Evolutionary conservation across 139 green algal species (phyloP), one percentile per base, ranked within the genome.

Genomic region (Closterium sp.): DNA sequence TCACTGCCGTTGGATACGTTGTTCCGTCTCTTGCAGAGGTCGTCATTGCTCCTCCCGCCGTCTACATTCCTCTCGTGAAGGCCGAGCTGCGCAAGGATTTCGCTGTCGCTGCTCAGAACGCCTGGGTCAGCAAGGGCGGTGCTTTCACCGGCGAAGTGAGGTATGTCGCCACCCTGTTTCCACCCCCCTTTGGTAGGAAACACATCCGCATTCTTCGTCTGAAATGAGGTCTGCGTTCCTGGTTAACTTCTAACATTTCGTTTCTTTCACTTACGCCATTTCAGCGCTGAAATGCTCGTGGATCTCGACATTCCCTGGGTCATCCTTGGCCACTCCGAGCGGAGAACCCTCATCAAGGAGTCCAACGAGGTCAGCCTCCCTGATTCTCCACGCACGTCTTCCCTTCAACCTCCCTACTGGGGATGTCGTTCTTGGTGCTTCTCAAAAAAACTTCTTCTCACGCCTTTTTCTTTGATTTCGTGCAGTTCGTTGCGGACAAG

Each of bases 121-220:
- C 97, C 94, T 99, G 97, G 97, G 93, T 96, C 27, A 94, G 96
- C 70, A 96, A 94, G 31, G 94, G 94, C 32, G 98, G 98, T 6
- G 98, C 98, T 0, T 99, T 97, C 96, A 99, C 98, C 13, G 98
- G 98, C 42, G 98, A 99, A 95, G 94, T 99, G 31, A 95, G 92
- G 92, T 94, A 29, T 31, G 34, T 13, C 30, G 1, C 91, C 17
- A 9, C 30, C 73, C 38, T 45, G 38, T n/a, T 73, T 6, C 50
- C 50, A 73, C 17, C 17, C 17, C 9, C 4, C 50, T 73, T 73
- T 73, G 50, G 50, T 73, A 5, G 17, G 1, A 73, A 22, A 11
- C 17, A 24, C 9, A 0, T 73, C 50, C 50, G 13, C 6, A 27
- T 73, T 73, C 17, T 22, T 9, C 50, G 17, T 73, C 50, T 22